Percentiles rank a stretch among this genome's conserved stretches.
Conservation (phyloP, 1,139 yeast genomes). For the Debaryomyces fabryi region DNA sequence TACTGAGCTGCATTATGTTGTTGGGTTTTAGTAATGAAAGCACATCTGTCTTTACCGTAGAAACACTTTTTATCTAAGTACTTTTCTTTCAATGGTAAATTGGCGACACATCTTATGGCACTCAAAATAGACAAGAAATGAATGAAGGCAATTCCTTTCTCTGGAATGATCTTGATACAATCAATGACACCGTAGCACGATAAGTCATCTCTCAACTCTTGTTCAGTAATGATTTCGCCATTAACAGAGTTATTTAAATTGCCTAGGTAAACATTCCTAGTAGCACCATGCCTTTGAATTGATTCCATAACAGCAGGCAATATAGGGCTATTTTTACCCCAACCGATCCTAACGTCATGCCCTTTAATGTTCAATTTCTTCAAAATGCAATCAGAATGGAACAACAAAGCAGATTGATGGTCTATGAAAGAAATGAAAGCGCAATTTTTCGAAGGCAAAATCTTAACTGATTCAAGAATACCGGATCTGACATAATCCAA, state of each 20-base stretch:
- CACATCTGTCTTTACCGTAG: conserved; percentile 68
- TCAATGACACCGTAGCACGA: conserved; percentile 57
- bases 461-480: conserved; percentile 73
- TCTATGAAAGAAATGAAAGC: conserved; percentile 65
- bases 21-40: conserved; percentile 86
- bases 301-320: conserved; percentile 71
- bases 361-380: conserved; percentile 59
- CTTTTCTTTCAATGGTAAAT: conserved; percentile 55
- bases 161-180: conserved; percentile 58
- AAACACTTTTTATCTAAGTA: conserved; percentile 60
- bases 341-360: conserved; percentile 63
- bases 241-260: conserved; percentile 55
- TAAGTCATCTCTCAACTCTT: conserved; percentile 54
- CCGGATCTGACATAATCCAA: conserved; percentile 92
- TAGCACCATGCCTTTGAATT: conserved; percentile 84
- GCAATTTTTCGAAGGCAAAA: conserved; percentile 58
- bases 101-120: conserved; percentile 61
- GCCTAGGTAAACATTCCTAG: conserved; percentile 87
- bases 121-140: conserved; percentile 61
- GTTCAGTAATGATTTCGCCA: conserved; percentile 57
- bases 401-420: conserved; percentile 60
- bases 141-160: conserved; percentile 62
- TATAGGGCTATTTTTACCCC: conserved; percentile 69
- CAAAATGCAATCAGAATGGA: conserved; percentile 63
- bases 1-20: conserved; percentile 97